These are phyloP conservation scores for Citrus maxima DNA, from an alignment of 345 rosid species.

Conservation along the genomic window DNA sequence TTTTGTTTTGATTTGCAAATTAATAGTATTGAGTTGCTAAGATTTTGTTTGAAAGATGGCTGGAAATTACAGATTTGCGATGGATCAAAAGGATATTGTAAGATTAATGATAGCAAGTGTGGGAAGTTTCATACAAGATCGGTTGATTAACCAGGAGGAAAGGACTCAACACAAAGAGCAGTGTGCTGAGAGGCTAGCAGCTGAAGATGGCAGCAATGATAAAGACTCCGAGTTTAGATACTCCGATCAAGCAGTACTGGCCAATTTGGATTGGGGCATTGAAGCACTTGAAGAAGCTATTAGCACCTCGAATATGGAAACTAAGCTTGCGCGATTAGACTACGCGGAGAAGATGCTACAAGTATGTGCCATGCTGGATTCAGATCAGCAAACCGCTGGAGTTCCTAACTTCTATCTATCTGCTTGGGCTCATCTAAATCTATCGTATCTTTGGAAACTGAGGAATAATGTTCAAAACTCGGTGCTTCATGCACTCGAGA, in stretches of 20 bases:
- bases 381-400: slow-evolving; percentile 56
- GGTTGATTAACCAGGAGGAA: slow-evolving; percentile 42
- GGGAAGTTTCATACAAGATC: slow-evolving; percentile 41
- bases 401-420: slow-evolving; percentile 70
- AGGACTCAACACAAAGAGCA: slow-evolving; percentile 57
- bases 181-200: slow-evolving; percentile 65
- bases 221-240: slow-evolving; percentile 44
- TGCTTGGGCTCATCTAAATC: slow-evolving; percentile 66
- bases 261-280: slow-evolving; percentile 67
- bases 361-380: slow-evolving; percentile 59
- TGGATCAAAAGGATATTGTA: slow-evolving; percentile 47
- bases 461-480: slow-evolving; percentile 34
- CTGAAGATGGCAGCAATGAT: slow-evolving; percentile 40
- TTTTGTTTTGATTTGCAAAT: neutral
- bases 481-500: slow-evolving; percentile 50
- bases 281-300: slow-evolving; percentile 76
- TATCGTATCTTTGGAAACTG: slow-evolving; percentile 57
- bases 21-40: neutral
- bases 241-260: slow-evolving; percentile 67
- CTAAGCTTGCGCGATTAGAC: slow-evolving; percentile 54
- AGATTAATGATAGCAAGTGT: slow-evolving; percentile 36
- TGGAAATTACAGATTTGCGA: slow-evolving; percentile 35
- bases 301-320: slow-evolving; percentile 49
- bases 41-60: slow-evolving; percentile 25
- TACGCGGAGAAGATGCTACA: slow-evolving; percentile 69